Evolutionary conservation across 352 stramenopile genomes (phyloP), one percentile per base, ranked within the genome.

Genomic region (Chrysophaeum taylorii): DNA sequence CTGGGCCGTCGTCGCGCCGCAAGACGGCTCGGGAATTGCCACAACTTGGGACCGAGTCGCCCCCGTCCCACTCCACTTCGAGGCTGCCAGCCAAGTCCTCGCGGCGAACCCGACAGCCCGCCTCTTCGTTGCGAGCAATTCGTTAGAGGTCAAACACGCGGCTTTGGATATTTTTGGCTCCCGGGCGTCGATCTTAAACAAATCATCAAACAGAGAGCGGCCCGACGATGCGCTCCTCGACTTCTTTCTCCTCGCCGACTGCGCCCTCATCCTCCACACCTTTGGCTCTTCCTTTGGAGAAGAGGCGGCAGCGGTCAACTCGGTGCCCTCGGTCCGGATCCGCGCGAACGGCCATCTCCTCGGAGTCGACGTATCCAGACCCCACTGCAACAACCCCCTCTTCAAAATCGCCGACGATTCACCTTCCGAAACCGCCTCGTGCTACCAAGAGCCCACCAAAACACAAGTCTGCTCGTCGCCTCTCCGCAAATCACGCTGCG

Each of bases 261-360:
- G 33, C 1, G 57, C 57, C 2, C 57, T 66, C 12, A n/a, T 66
- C 14, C 27, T 66, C 14, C 57, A 66, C 31, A 43, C 57, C 33
- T 66, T 66, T 36, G 57, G 57, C 1, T 38, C 14, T 7, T 66
- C 57, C 33, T 66, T 66, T 35, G 57, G 57, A 2, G 57, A 66
- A 43, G 57, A 66, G 35, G 36, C 33, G 2, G 57, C 57, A 23
- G 18, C 35, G 31, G 1, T 9, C 7, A 4, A 23, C 31, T 23
- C 14, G 2, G 33, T 25, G 31, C 57, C 57, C 16, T 48, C 57
- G 21, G 23, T 66, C 57, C 31, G 57, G 1, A 12, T 66, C 14
- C 31, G 57, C 1, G 12, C 18, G 23, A 36, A 31, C 1, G 31
- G 57, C 57, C 57, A 66, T 36, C 2, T 66, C 2, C 35, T 66